Evolutionary conservation across 2,329 filamentous ascomycete genomes (phyloP), one percentile per base, ranked within the genome.

Genomic region (Teratosphaeria zuluensis): DNA sequence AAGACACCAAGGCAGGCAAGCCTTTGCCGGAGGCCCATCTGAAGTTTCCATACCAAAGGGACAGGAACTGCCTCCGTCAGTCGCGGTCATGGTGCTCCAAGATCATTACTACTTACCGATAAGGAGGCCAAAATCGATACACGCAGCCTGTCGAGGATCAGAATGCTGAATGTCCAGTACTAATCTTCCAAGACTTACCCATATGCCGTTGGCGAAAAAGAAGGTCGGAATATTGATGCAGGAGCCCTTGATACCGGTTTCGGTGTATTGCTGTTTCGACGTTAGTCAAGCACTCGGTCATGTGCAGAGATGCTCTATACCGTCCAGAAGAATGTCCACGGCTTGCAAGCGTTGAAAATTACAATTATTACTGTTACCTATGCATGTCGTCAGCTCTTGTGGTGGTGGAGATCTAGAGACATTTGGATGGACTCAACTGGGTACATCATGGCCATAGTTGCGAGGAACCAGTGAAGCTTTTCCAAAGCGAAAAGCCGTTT

Each of bases 11-110:
- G 9, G 14, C 55, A 32, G 21, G 52, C 57, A 16, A 58, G 21
- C 31, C 46, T 55, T 51, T 55, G 33, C 33, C 53, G 31, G 4
- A 33, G 24, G 14, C 21, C 24, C 52, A 58, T 55, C 48, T 58
- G 57, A 21, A 58, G 53, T 33, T 52, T 58, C 57, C 57, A 58
- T 14, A 55, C 38, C 16, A 58, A 24, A 4, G 57, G 57, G 21
- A 58, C 48, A 7, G 57, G 57, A 11, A 55, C 56, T 57, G 46
- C 12, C 2, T 33, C 16, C 2, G 16, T 52, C 51, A 31, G 21
- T 11, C 19, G 21, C 21, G 5, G 14, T 31, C 12, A 52, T 6
- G 16, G 16, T 21, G 12, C 14, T 52, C 19, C 4, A 16, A 19
- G 6, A 12, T 52, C 48, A 19, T 31, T 12, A 48, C 19, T 6